phyloP scores from a whole-genome alignment of 768 basidiomycete genomes.

The Lactifluus hygrophoroides region DNA sequence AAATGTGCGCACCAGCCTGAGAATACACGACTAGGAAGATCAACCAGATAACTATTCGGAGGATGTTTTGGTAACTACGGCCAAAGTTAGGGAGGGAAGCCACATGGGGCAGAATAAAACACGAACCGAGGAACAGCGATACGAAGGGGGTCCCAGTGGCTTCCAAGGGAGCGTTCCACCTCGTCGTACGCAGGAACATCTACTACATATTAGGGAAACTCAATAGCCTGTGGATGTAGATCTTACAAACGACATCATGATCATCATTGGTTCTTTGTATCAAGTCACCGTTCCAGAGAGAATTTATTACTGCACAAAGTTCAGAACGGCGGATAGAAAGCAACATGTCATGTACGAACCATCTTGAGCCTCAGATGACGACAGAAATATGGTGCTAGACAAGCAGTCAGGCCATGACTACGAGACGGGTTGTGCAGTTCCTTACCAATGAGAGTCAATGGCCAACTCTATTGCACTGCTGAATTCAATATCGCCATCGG shows the following conservation, averaged over 20 bases:
- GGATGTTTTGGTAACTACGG: slow-evolving; percentile 73
- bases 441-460: slow-evolving; percentile 84
- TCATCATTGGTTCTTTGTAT: slow-evolving; percentile 70
- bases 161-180: slow-evolving; percentile 50
- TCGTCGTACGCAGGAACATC: slow-evolving; percentile 60
- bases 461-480: slow-evolving; percentile 79
- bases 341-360: slow-evolving; percentile 34
- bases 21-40: slow-evolving; percentile 75
- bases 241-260: slow-evolving; percentile 70
- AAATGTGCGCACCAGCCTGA: slow-evolving; percentile 53
- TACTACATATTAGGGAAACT: slow-evolving; percentile 26
- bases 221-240: neutral
- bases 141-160: slow-evolving; percentile 66
- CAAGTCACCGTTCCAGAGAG: slow-evolving; percentile 76
- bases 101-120: neutral
- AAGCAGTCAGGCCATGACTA: neutral
- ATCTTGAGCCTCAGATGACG: slow-evolving; percentile 78
- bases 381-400: slow-evolving; percentile 68
- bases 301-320: slow-evolving; percentile 52
- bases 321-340: neutral
- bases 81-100: neutral
- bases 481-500: slow-evolving; percentile 73
- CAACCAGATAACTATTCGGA: slow-evolving; percentile 71
- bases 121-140: slow-evolving; percentile 68
- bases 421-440: neutral